Base-by-base conservation (phyloP, 768 basidiomycete genomes). In the Rhizopogon sp. region DNA sequence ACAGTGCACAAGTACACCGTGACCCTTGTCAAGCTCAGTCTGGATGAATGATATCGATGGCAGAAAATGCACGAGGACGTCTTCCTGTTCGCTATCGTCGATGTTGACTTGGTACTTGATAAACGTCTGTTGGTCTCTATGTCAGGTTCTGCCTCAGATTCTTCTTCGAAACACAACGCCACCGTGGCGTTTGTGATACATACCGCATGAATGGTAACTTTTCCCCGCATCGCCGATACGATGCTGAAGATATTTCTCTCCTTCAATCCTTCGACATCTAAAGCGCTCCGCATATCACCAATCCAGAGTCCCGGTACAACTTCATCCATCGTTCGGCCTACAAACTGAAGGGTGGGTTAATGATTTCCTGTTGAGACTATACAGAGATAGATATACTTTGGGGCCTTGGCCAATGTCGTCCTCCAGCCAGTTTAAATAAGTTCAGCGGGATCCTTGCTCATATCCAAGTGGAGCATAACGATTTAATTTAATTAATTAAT, bases 1-100 rank as follows among this genome's bases (percentile, higher is more conserved):
- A 65, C 94, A 96, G 69, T 97, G 94, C 0, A 97, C 89, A 17
- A 96, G 73, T 1, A 98, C 87, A 1, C 87, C 87, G 31, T 85
- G 74, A 0, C 80, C 84, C 62, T 87, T 88, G 66, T 85, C 79
- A 3, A 94, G 70, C 60, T 93, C 88, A 11, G 80, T 78, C 58
- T 89, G 79, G 43, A 97, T 93, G 72, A 93, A 94, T 5, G 85
- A 81, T 53, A 94, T 90, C 3, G 87, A 82, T 1, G 87, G 82
- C 10, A 91, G 72, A 56, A 97, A 76, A 62, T 93, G 90, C 3
- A 80, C 76, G 20, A 96, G 77, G 25, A 93, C 78, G 65, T 97
- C 93, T 37, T 82, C 83, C 49, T 87, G 85, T 44, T 82, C 78
- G 8, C 81, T 81, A 57, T 93, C 87, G 62, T 92, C 88, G 42